Base-by-base conservation (phyloP, 1,139 yeast species). In the Protomyces inouyei region DNA sequence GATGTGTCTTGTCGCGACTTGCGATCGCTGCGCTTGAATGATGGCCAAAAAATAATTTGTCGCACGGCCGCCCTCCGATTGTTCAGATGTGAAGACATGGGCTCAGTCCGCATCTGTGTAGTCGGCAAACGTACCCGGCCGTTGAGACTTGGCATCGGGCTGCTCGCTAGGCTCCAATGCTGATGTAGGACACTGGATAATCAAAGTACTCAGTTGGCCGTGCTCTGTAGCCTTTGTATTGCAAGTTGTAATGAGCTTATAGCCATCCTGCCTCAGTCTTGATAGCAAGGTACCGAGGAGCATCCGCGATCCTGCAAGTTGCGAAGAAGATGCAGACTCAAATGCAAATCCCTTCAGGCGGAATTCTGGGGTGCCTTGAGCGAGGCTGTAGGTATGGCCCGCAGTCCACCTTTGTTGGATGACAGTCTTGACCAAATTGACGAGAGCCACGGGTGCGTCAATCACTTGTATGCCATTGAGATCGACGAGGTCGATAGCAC, bases 171-270 rank as follows among this genome's bases (percentile, higher is more conserved):
- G 12, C 2, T 43, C 48, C 12, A 43, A 21, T 18, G 18, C 48
- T 16, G 21, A 18, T 6, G 48, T 10, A 4, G 63, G 63, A 18
- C 63, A 59, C 32, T 55, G 32, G 23, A 59, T 52, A 36, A 59
- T 52, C 57, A 55, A 43, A 9, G 63, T 52, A 23, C 54, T 55
- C 8, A 59, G 53, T 36, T 59, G 57, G 6, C 63, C 63, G 14
- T 55, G 52, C 35, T 59, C 46, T 16, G 43, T 38, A 14, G 43
- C 53, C 2, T 51, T 46, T 2, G 63, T 59, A 9, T 52, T 46
- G 23, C 63, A 59, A 10, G 63, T 38, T 9, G 57, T 59, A 35
- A 59, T 28, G 52, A 59, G 32, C 28, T 37, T 40, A 43, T 59
- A 59, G 23, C 63, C 63, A 9, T 25, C 63, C 23, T 16, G 14